Evolutionary conservation across 148 eudicot species (phyloP), one percentile per base, ranked within the genome.

Genomic region (Silene latifolia): DNA sequence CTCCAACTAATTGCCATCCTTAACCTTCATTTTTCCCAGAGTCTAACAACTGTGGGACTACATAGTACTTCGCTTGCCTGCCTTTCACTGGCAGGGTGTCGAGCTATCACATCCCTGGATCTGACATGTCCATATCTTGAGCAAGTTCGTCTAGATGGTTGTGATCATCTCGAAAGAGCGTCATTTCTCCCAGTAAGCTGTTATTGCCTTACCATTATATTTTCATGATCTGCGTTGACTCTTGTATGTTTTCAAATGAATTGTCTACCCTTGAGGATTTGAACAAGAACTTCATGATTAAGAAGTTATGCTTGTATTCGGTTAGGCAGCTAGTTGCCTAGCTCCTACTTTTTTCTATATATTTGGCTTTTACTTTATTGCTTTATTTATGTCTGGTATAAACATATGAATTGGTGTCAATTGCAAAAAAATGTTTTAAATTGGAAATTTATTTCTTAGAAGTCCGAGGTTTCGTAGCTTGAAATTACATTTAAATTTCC

Each of bases 101-200:
- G 92, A 24, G 90, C 85, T 42, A 77, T 90, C 82, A 86, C 88
- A 19, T 81, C 86, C 74, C 84, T 94, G 71, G 86, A 85, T 63
- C 87, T 91, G 72, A 69, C 25, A 70, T 94, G 97, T 85, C 97
- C 93, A 47, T 82, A 74, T 79, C 93, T 93, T 72, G 94, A 88
- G 80, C 85, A 87, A 78, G 91, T 95, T 66, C 87, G 91, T 64
- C 76, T 95, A 78, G 96, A 92, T 88, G 97, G 98, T 39, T 95
- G 98, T 83, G 98, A 95, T 86, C 98, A 90, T 88, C 97, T 95
- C 72, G 93, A 95, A 87, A 84, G 82, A 80, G 97, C 97, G 66
- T 87, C 88, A 63, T 95, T 95, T 85, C 77, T 79, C 68, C 93
- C 93, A n/a, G 98, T 95, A 85, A 86, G 89, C 81, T 68, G 63